Evolutionary conservation across 306 rosid species (phyloP).

Genomic region (Bauhinia variegata): DNA sequence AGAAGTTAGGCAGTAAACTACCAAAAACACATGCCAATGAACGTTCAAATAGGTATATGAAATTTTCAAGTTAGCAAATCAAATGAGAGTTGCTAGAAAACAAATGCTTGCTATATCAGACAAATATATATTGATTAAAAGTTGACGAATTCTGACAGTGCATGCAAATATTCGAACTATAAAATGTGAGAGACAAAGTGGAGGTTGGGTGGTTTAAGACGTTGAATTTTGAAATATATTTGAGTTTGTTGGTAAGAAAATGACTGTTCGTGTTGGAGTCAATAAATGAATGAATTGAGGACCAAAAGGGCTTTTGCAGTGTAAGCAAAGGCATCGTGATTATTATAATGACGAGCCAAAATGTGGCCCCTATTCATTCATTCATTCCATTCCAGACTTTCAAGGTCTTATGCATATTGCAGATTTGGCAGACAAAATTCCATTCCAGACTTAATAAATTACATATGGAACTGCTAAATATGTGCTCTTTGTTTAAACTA

Average conservation of each 20-base stretch:
- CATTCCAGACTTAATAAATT: background rate
- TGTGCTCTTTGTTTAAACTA: too few relatives aligned
- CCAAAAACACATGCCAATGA: too few relatives aligned
- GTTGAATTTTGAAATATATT: conserved; percentile 27
- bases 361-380: conserved; percentile 43
- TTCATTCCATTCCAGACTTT: conserved; percentile 37
- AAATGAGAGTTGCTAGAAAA: background rate
- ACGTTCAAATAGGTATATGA: too few relatives aligned
- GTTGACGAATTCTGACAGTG: background rate
- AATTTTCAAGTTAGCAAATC: background rate
- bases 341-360: conserved; percentile 34
- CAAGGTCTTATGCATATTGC: conserved; percentile 40
- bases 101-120: too few relatives aligned
- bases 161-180: conserved; percentile 30
- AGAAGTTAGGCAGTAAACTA: too few relatives aligned
- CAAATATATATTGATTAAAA: too few relatives aligned
- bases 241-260: conserved; percentile 32
- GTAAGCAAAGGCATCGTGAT: conserved; percentile 40
- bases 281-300: conserved; percentile 42
- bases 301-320: conserved; percentile 3
- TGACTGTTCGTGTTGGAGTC: conserved; percentile 29
- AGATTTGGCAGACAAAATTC: conserved; percentile 11
- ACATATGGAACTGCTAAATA: too few relatives aligned
- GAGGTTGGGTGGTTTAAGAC: conserved; percentile 32
- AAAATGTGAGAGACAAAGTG: background rate